Base-by-base conservation (phyloP, 768 basidiomycete species). In the Leccinum rimulosum region DNA sequence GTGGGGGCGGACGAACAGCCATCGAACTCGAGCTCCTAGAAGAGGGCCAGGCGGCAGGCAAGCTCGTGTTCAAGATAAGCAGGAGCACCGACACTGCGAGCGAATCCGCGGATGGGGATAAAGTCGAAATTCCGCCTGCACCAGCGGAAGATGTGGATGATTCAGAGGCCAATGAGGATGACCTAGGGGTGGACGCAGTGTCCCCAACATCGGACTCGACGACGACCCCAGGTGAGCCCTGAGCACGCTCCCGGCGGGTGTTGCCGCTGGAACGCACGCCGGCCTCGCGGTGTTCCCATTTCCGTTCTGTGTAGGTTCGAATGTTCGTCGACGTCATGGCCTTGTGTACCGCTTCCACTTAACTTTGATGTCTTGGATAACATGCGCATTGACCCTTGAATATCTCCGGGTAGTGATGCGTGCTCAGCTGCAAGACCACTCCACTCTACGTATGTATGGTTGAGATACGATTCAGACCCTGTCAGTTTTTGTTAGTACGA, bases 11-110 rank as follows among this genome's bases (percentile, higher is more conserved):
- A 45, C 43, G 43, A 45, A 51, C 52, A 72, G 71, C 67, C 17
- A 59, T 73, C 45, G 71, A 69, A 36, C 69, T 72, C 12, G 71
- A 72, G 47, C 67, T 72, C 45, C 59, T 72, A 3, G 71, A 70
- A 57, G 71, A 72, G 38, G 71, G 71, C 1, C 62, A 71, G 47
- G 66, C 71, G 11, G 71, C 71, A 5, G 71, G 71, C 10, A 73
- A 51, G 54, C 63, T 72, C 25, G 33, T 54, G 9, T 74, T 72
- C 50, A 70, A 55, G 43, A 74, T 72, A 27, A 61, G 58, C 56
- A 71, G 33, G 61, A 65, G 62, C 15, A 2, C 15, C 12, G n/a
- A 27, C 1, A 63, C 22, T 22, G 22, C 59, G 4, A 58, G 8
- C 43, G 43, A 19, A 45, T 45, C 43, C 11, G 19, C 43, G 19